A percentile compares a stretch with the other conserved stretches of the same genome.
Evolutionary conservation across 371 early-diverging fungal species (phyloP).

Genomic region (Mortierella sp.): DNA sequence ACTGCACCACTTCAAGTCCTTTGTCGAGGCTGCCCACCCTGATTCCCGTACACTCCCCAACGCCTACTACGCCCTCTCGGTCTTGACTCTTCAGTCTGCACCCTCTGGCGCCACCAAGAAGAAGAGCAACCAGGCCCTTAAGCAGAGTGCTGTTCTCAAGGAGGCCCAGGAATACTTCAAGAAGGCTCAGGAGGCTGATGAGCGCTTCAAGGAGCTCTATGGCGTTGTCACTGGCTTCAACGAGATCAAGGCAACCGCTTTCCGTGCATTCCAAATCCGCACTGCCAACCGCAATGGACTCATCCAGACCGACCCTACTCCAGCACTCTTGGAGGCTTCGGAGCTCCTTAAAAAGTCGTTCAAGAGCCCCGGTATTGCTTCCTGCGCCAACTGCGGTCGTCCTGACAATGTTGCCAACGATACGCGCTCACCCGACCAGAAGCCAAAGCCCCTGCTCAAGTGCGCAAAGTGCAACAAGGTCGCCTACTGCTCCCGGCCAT

Average conservation of each 20-base stretch:
- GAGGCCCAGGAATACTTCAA: constrained; percentile 64
- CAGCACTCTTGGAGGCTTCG: constrained; percentile 47
- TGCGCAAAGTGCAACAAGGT: constrained; percentile 71
- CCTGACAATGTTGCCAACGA: constrained; percentile 62
- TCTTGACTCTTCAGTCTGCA: constrained; percentile 56
- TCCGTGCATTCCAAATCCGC: constrained; percentile 57
- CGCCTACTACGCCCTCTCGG: constrained; percentile 66
- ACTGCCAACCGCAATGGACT: constrained; percentile 36
- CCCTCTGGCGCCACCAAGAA: constrained; percentile 56
- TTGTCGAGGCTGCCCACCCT: constrained; percentile 64
- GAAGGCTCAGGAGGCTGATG: constrained; percentile 65
- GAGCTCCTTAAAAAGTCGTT: constrained; percentile 47
- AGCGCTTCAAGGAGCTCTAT: constrained; percentile 65
- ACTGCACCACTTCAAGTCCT: constrained; percentile 64
- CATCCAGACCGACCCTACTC: constrained; percentile 27
- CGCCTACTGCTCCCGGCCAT: constrained; percentile 72
- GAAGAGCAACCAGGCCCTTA: constrained; percentile 56
- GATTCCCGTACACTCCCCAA: constrained; percentile 69
- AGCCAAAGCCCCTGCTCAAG: constrained; percentile 61
- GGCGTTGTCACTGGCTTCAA: constrained; percentile 66
- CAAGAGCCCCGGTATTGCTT: constrained; percentile 47
- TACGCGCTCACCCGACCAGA: constrained; percentile 28
- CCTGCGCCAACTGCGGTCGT: constrained; percentile 67
- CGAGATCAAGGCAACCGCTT: constrained; percentile 69
- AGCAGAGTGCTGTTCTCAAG: constrained; percentile 56